Base-by-base conservation (phyloP, 441 rosid species). In the Pelargonium citronellum region DNA sequence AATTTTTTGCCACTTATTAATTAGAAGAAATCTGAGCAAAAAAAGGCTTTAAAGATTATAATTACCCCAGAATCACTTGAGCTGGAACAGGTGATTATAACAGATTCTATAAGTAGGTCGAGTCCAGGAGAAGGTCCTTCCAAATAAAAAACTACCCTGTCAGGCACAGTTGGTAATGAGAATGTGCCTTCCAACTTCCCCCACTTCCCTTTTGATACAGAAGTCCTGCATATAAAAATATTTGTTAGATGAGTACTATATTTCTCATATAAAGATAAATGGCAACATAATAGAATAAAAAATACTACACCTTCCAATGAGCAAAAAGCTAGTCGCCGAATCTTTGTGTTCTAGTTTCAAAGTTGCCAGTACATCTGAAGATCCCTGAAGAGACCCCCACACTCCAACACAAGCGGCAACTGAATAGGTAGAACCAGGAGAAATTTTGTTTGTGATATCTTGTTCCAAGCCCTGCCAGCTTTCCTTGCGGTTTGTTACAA, bases 401-500 rank as follows among this genome's bases (percentile, higher is more conserved):
- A 87, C 89, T 49, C 92, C 92, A 80, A 90, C 90, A 69, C 55
- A 61, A 64, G 97, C 95, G 67, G 85, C 86, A 63, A 94, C 89
- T 6, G 78, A 67, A 74, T 89, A 91, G 5, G 77, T 82, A 20
- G 70, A 63, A 62, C 95, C 90, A 16, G 82, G 83, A 72, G 85
- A 84, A 78, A 94, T 77, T 64, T 76, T 83, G 63, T 74, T 58
- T 1, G 99, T 90, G 73, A 91, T 90, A 75, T 94, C 96, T 79
- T 91, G 95, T 72, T 87, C 99, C 79, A 94, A 81, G 0, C 96
- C 97, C 78, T 94, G 96, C 99, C 99, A 94, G 80, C 84, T 75
- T 72, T 90, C 85, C 11, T 78, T 87, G 55, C 99, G 84, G 51
- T 89, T 83, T 24, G 90, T 86, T 60, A 91, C 84, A 73, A 87